Conservation (phyloP, 441 rosid genomes). For the Isatis lusitanica region DNA sequence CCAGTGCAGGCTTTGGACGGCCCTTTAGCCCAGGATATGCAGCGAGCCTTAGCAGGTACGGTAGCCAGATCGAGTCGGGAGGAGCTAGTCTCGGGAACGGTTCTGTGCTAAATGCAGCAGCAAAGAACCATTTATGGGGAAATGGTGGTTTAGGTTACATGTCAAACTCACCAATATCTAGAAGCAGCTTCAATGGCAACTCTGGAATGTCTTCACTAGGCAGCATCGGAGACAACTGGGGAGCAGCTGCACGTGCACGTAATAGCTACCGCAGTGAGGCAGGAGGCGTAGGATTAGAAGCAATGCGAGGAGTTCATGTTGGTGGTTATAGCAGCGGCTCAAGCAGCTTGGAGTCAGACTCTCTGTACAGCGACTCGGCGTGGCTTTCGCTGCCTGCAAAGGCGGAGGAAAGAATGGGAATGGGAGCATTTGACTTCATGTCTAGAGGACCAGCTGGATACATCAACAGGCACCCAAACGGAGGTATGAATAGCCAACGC, state of each 20-base stretch:
- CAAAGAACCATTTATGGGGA: constrained; percentile 59
- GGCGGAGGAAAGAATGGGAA: constrained; percentile 33
- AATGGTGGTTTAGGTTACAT: constrained; percentile 42
- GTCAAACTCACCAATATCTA: constrained; percentile 48
- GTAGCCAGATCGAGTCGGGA: constrained; percentile 40
- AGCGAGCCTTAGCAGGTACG: constrained; percentile 42
- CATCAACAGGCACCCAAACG: constrained; percentile 37
- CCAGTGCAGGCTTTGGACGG: constrained; percentile 50
- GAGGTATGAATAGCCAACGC: constrained; percentile 21
- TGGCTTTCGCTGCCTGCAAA: constrained; percentile 47
- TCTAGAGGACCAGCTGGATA: constrained; percentile 41
- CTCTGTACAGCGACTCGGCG: constrained; percentile 52
- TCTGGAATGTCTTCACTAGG: constrained; percentile 50
- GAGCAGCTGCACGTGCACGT: constrained; percentile 42
- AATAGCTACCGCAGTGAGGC: constrained; percentile 41
- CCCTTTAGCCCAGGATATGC: constrained; percentile 47
- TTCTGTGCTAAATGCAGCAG: constrained; percentile 40
- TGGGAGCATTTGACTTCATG: constrained; percentile 40
- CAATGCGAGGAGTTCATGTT: constrained; percentile 43
- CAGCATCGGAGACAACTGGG: constrained; percentile 53
- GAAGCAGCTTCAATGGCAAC: constrained; percentile 43
- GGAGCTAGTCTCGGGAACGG: constrained; percentile 42
- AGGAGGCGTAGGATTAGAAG: constrained; percentile 40
- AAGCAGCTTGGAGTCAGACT: constrained; percentile 46
- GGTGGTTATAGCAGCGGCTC: constrained; percentile 45